Percentiles rank a stretch among this genome's conserved stretches.
These are phyloP conservation scores for Sarocladium oryzae DNA, from an alignment of 2,329 filamentous ascomycete genomes.

Conservation along the genomic window DNA sequence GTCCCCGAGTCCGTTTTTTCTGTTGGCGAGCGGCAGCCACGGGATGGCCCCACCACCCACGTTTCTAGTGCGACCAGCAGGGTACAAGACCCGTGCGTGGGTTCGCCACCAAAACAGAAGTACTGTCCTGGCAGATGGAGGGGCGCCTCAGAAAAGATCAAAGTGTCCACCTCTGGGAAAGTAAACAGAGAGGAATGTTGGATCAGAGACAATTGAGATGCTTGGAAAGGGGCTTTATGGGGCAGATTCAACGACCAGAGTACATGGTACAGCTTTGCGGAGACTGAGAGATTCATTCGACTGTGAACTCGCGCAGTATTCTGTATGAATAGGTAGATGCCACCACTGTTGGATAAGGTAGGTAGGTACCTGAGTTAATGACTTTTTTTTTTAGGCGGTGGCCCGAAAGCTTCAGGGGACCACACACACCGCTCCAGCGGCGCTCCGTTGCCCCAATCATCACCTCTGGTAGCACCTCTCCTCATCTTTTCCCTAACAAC, in stretches of 20 bases:
- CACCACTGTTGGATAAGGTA: too few species aligned
- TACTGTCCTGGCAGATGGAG: background rate
- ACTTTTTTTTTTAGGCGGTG: too few species aligned
- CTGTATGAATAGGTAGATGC: too few species aligned
- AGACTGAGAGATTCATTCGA: background rate
- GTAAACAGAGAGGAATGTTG: slow-evolving; percentile 8
- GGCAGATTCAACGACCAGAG: background rate
- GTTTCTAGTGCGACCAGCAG: slow-evolving; percentile 8
- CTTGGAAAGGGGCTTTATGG: background rate
- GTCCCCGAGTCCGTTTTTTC: background rate
- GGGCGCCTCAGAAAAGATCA: slow-evolving; percentile 6
- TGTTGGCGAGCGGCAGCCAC: slow-evolving; percentile 6
- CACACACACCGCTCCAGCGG: slow-evolving; percentile 2
- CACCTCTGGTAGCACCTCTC: background rate
- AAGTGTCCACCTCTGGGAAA: slow-evolving; percentile 7
- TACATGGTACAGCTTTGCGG: background rate
- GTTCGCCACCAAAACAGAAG: background rate
- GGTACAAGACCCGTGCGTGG: background rate
- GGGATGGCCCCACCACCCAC: slow-evolving; percentile 8
- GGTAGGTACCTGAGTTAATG: too few species aligned
- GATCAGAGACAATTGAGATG: slow-evolving; percentile 3
- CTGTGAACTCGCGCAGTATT: too few species aligned
- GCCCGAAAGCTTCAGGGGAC: background rate
- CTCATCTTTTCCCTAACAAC: slow-evolving; percentile 2
- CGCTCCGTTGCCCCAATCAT: slow-evolving; percentile 5